phyloP scores from a whole-genome alignment of 306 rosid species.

The Sicyos edulis region DNA sequence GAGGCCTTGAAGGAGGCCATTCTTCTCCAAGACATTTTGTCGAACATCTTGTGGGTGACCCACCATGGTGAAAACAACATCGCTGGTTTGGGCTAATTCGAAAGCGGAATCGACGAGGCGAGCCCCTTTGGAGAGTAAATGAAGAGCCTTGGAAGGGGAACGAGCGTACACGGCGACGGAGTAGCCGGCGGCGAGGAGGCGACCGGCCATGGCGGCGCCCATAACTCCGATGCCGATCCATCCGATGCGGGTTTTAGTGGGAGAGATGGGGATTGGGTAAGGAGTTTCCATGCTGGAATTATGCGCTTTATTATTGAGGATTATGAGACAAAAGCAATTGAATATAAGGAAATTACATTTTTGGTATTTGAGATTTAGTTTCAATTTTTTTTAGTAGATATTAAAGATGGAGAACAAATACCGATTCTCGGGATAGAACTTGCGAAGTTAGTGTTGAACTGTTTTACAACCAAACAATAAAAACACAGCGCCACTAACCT shows the following conservation, averaged over 20 bases:
- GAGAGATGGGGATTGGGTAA: slow-evolving; percentile 47
- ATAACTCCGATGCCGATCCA: slow-evolving; percentile 81
- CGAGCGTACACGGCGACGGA: slow-evolving; percentile 70
- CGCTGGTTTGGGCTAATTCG: slow-evolving; percentile 39
- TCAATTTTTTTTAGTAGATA: too few species aligned
- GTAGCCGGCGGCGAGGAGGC: slow-evolving; percentile 68
- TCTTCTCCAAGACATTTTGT: slow-evolving; percentile 29
- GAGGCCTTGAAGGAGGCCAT: slow-evolving; percentile 40
- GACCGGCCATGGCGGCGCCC: slow-evolving; percentile 84
- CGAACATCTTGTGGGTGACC: slow-evolving; percentile 76
- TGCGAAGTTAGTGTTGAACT: too few species aligned
- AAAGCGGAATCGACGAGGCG: slow-evolving; percentile 34
- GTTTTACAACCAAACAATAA: too few species aligned
- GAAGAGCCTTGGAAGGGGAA: slow-evolving; percentile 45
- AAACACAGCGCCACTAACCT: too few species aligned
- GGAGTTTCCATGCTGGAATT: slow-evolving; percentile 30
- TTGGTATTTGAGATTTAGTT: too few species aligned
- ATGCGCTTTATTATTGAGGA: neutral
- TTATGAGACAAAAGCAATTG: neutral
- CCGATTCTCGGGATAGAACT: too few species aligned
- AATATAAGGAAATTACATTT: too few species aligned
- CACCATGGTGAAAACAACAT: slow-evolving; percentile 65
- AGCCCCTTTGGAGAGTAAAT: slow-evolving; percentile 56
- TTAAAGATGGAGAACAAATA: too few species aligned
- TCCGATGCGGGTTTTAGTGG: slow-evolving; percentile 52